Evolutionary conservation across 371 early-diverging fungal genomes (phyloP).

Genomic region (Mortierella sp.): DNA sequence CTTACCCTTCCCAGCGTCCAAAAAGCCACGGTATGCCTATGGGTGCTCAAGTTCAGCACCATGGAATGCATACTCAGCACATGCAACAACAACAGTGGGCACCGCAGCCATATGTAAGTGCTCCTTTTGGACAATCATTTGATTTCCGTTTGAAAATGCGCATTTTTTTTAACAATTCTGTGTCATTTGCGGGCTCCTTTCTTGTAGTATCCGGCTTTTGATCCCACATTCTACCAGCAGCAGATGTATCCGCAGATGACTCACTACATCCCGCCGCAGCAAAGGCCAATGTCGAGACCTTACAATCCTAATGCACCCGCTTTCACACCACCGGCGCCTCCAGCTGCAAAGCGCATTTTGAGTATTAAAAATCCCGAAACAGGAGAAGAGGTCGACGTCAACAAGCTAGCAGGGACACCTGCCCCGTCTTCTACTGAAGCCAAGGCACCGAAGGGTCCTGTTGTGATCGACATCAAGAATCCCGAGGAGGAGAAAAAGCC

Average conservation of each 20-base stretch:
- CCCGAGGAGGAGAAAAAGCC: constrained; percentile 55
- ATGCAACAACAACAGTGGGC: constrained; percentile 13
- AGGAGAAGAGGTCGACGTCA: constrained; percentile 67
- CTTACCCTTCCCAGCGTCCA: constrained; percentile 33
- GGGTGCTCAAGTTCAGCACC: constrained; percentile 31
- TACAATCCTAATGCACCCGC: constrained; percentile 46
- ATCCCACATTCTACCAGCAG: constrained; percentile 35
- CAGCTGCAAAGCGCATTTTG: constrained; percentile 65
- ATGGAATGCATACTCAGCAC: constrained; percentile 47
- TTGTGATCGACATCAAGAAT: constrained; percentile 33
- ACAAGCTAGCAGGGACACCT: no score
- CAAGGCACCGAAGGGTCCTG: constrained; percentile 51
- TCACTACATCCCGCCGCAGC: constrained; percentile 39
- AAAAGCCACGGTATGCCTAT: constrained; percentile 29
- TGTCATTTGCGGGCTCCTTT: not conserved
- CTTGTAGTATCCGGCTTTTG: constrained; percentile 48
- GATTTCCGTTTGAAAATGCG: not conserved
- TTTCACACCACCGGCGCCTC: constrained; percentile 56
- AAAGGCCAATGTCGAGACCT: constrained; percentile 27
- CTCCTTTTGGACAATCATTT: not conserved
- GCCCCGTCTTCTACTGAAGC: constrained; percentile 54
- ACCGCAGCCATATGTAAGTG: constrained; percentile 22
- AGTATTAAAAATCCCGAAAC: constrained; percentile 82
- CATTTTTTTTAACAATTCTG: not conserved
- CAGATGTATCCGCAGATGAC: constrained; percentile 52